Evolutionary conservation across 257 asterid species (phyloP), one percentile per base, ranked within the genome.

Genomic region (Orobanche coerulescens): DNA sequence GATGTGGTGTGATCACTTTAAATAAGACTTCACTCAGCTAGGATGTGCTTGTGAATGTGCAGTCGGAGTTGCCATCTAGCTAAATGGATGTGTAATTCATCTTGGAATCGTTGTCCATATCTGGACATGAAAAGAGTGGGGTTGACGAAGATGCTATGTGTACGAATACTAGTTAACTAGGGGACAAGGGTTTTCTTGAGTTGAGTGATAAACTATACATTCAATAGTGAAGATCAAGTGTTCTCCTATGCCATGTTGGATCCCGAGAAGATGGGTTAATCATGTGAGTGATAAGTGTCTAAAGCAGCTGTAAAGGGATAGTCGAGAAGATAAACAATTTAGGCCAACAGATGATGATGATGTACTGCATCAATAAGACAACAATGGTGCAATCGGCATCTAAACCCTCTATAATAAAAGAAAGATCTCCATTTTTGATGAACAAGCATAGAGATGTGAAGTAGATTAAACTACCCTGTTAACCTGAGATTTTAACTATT

Each of bases 181-280:
- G 24, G 34, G 43, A 15, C n/a, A 65, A 53, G 56, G 46, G 48
- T 36, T 56, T 44, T 19, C 25, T 44, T 65, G 42, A 49, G 69
- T 51, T 16, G 26, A 43, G 60, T 19, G 49, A 36, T 49, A 51
- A 37, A 33, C 14, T 25, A 28, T n/a, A 39, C 12, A 65, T 50
- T 48, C 23, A 68, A 40, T 13, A 61, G 63, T 58, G 56, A 57
- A 40, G 47, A 22, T 51, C 56, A 11, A 11, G 24, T 25, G 24
- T 30, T 39, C 47, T 50, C 40, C 24, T 53, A n/a, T 64, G 44
- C 56, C 15, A 15, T 58, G 48, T 25, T 58, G 30, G 39, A 34
- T 24, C 37, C n/a, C 13, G 54, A 54, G 37, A 48, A 31, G 57
- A 68, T 39, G 25, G 34, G 50, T 15, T 26, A 51, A 49, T 53